Evolutionary conservation across 345 rosid genomes (phyloP).

Genomic region (Rhodomyrtus tomentosa): DNA sequence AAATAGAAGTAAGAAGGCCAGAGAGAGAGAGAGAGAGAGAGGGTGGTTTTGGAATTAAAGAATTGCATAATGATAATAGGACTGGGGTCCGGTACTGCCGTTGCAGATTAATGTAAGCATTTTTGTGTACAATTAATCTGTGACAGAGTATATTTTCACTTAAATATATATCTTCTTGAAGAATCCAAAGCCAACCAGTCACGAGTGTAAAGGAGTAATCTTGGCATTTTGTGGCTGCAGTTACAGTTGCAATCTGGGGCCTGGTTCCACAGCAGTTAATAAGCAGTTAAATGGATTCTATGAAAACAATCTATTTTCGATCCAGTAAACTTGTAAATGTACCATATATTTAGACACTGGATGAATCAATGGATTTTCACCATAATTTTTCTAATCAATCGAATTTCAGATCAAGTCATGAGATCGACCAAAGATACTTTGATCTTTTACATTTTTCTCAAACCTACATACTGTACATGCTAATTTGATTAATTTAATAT

Average conservation of each 20-base stretch:
- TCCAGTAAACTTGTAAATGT: too few relatives aligned
- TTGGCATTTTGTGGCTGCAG: not conserved
- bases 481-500: too few relatives aligned
- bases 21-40: too few relatives aligned
- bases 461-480: too few relatives aligned
- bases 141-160: not conserved
- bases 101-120: not conserved
- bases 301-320: too few relatives aligned
- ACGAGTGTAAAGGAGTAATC: not conserved
- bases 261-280: not conserved
- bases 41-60: not conserved
- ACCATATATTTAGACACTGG: too few relatives aligned
- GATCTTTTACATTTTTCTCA: too few relatives aligned
- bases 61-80: not conserved
- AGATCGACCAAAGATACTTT: too few relatives aligned
- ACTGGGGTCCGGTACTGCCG: not conserved
- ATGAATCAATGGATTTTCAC: too few relatives aligned
- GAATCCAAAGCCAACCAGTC: not conserved
- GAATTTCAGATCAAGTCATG: too few relatives aligned
- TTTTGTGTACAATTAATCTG: not conserved
- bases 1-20: not conserved
- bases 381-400: too few relatives aligned
- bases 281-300: not conserved
- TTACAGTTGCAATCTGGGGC: not conserved
- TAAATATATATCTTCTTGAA: not conserved